Percentiles rank a stretch among this genome's conserved stretches.
phyloP scores from a whole-genome alignment of 108 stramenopile genomes.

The Skeletonema menzelii region DNA sequence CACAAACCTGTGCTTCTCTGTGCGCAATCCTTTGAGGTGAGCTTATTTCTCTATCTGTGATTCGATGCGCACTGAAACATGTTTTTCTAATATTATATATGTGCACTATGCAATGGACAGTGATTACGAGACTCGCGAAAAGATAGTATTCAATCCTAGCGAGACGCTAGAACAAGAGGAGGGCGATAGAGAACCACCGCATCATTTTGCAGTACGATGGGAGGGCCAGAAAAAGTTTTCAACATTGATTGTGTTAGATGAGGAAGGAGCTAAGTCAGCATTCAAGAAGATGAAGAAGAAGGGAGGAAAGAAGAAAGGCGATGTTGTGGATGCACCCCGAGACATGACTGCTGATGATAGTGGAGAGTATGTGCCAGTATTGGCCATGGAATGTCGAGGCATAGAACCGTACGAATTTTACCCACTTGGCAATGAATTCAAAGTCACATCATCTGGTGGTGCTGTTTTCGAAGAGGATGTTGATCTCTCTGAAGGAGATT shows the following conservation, averaged over 20 bases:
- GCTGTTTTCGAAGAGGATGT: conserved; percentile 74
- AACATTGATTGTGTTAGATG: conserved; percentile 59
- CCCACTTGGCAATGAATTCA: conserved; percentile 83
- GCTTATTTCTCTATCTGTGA: too few species aligned
- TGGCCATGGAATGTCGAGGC: conserved; percentile 77
- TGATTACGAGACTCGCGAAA: conserved; percentile 78
- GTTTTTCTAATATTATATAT: too few species aligned
- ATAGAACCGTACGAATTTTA: conserved; percentile 85
- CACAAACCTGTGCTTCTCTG: conserved; percentile 69
- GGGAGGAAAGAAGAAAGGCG: conserved; percentile 30
- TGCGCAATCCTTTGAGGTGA: conserved; percentile 56
- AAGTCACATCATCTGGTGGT: conserved; percentile 67
- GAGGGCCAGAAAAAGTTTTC: conserved; percentile 81
- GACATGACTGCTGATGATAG: conserved; percentile 66
- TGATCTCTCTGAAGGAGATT: conserved; percentile 83
- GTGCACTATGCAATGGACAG: neutral
- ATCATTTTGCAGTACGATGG: conserved; percentile 82
- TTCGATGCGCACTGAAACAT: too few species aligned
- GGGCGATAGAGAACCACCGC: conserved; percentile 63
- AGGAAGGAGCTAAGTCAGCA: conserved; percentile 52
- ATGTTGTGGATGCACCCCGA: conserved; percentile 38
- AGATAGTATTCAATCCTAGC: conserved; percentile 71
- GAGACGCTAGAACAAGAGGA: conserved; percentile 80
- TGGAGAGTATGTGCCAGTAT: conserved; percentile 71
- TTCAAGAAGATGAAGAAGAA: conserved; percentile 77